Conservation (phyloP, 306 rosid species). For the Cucurbita moschata region DNA sequence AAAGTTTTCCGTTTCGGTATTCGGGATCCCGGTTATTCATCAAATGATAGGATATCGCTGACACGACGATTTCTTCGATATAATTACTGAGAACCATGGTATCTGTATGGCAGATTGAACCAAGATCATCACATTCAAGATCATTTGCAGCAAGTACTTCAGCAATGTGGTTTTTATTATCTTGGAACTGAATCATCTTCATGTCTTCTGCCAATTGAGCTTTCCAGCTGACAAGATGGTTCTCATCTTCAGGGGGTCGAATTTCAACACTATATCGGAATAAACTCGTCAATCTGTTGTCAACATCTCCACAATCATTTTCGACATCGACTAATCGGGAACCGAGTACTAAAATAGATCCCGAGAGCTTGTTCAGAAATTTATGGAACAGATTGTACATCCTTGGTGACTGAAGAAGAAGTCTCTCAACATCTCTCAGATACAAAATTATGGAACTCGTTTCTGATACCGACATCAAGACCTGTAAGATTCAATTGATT, state of each 20-base stretch:
- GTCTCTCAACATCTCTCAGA: slow-evolving; percentile 67
- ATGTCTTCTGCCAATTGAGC: slow-evolving; percentile 59
- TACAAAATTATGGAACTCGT: slow-evolving; percentile 61
- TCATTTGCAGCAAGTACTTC: slow-evolving; percentile 77
- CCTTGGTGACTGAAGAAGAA: slow-evolving; percentile 47
- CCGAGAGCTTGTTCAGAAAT: slow-evolving; percentile 59
- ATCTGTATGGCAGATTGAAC: slow-evolving; percentile 53
- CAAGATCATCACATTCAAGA: slow-evolving; percentile 69
- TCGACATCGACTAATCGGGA: slow-evolving; percentile 42
- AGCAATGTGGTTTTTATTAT: slow-evolving; percentile 79
- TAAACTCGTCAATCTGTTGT: slow-evolving; percentile 34
- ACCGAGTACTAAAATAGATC: slow-evolving; percentile 71
- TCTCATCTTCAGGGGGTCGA: slow-evolving; percentile 63
- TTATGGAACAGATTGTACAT: slow-evolving; percentile 48
- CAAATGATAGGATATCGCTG: slow-evolving; percentile 66
- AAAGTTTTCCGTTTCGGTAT: slow-evolving; percentile 86
- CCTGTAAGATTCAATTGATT: slow-evolving; percentile 24
- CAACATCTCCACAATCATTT: slow-evolving; percentile 29
- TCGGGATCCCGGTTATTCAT: slow-evolving; percentile 48
- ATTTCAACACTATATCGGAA: slow-evolving; percentile 58
- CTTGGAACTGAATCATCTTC: slow-evolving; percentile 52
- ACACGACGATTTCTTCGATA: slow-evolving; percentile 71
- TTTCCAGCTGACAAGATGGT: slow-evolving; percentile 44
- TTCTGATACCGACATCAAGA: slow-evolving; percentile 58
- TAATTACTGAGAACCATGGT: slow-evolving; percentile 39